Evolutionary conservation across 1,139 yeast species (phyloP).

Genomic region (Kodamaea sp.): DNA sequence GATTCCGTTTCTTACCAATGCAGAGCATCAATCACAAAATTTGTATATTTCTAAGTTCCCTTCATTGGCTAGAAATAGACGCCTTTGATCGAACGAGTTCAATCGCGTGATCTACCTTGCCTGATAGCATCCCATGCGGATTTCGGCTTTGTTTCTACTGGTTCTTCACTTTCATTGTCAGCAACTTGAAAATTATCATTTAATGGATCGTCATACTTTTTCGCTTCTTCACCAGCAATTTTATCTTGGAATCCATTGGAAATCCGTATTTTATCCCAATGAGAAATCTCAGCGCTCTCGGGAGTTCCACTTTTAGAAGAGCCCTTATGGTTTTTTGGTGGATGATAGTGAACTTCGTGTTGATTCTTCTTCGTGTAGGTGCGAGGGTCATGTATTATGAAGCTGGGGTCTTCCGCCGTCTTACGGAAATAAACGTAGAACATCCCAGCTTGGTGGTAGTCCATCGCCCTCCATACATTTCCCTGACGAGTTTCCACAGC

Average conservation of each 20-base stretch:
- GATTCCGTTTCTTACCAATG: no score
- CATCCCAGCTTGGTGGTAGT: conserved; percentile 36
- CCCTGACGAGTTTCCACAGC: conserved; percentile 19
- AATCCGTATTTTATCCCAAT: conserved; percentile 36
- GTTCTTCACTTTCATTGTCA: no score
- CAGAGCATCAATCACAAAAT: no score
- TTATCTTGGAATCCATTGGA: conserved; percentile 29
- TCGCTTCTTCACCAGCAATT: neutral
- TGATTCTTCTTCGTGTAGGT: conserved; percentile 22
- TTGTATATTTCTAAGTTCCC: no score
- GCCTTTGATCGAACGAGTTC: no score
- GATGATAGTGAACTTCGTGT: conserved; percentile 32
- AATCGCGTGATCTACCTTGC: neutral
- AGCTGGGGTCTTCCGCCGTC: conserved; percentile 36
- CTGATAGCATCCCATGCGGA: conserved; percentile 22
- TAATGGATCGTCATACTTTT: conserved; percentile 6
- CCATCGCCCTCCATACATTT: conserved; percentile 41
- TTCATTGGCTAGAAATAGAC: no score
- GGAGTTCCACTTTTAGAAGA: neutral
- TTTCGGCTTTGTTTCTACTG: conserved; percentile 5
- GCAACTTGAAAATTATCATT: no score
- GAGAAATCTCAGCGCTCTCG: conserved; percentile 6
- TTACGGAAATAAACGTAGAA: conserved; percentile 39
- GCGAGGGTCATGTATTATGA: conserved; percentile 41
- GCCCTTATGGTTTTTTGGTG: conserved; percentile 13